Conservation (phyloP, 768 basidiomycete genomes). For the Paxillus involutus region DNA sequence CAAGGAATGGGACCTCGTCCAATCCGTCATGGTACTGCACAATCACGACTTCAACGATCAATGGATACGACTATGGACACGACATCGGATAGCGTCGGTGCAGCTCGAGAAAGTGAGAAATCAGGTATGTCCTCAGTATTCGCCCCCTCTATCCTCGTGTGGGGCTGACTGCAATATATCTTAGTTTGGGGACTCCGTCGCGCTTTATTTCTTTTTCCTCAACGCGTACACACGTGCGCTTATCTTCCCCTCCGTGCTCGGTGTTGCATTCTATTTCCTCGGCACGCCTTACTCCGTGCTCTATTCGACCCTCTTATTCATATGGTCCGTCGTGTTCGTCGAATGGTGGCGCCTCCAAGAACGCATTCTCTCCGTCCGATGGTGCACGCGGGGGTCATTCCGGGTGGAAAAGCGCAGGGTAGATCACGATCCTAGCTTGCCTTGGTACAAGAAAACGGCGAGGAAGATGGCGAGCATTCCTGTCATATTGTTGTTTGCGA, state of each 20-base stretch:
- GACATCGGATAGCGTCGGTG: constrained; percentile 57
- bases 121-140: constrained; percentile 47
- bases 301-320: constrained; percentile 73
- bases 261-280: constrained; percentile 68
- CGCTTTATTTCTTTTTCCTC: constrained; percentile 89
- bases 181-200: constrained; percentile 78
- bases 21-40: constrained; percentile 82
- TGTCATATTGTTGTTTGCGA: constrained; percentile 72
- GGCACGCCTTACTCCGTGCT: constrained; percentile 70
- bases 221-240: constrained; percentile 81
- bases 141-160: background rate
- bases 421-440: constrained; percentile 51
- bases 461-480: constrained; percentile 69
- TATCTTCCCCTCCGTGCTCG: constrained; percentile 70
- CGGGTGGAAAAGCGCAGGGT: constrained; percentile 73
- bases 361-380: constrained; percentile 76
- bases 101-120: constrained; percentile 71
- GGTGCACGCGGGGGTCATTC: constrained; percentile 77
- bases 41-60: constrained; percentile 76
- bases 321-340: constrained; percentile 86
- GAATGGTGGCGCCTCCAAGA: constrained; percentile 93
- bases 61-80: constrained; percentile 80
- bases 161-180: background rate
- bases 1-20: constrained; percentile 75
- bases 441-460: constrained; percentile 76